A percentile compares a stretch with the other conserved stretches of the same genome.
Evolutionary conservation across 2,329 filamentous ascomycete species (phyloP).

Genomic region (Ampelomyces quisqualis): DNA sequence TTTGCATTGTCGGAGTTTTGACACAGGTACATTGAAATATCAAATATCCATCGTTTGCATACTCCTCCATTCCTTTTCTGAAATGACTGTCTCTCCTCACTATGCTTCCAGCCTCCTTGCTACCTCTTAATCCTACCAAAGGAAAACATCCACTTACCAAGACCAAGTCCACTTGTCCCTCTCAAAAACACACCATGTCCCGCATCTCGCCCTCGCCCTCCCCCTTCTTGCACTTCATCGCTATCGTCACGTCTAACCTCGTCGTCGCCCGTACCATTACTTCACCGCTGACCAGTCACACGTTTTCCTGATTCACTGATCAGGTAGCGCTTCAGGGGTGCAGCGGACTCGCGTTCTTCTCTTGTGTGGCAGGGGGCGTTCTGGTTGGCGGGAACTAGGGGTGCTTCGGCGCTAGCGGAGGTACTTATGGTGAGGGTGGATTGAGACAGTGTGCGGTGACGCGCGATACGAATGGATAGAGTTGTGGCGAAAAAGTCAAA

Average conservation of each 20-base stretch:
- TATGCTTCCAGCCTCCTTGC: not conserved
- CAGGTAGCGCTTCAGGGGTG: not conserved
- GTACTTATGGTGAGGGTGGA: not conserved
- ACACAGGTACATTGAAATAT: not conserved
- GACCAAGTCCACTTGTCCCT: constrained; percentile 11
- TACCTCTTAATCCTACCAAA: not conserved
- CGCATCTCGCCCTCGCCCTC: constrained; percentile 29
- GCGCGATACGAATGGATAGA: too few relatives aligned
- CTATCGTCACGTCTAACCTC: not conserved
- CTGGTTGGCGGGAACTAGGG: not conserved
- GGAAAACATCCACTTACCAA: constrained; percentile 17
- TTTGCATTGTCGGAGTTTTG: constrained; percentile 6
- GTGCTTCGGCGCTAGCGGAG: not conserved
- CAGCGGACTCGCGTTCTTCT: not conserved
- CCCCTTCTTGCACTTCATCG: not conserved
- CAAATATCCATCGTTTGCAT: not conserved
- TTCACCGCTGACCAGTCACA: not conserved
- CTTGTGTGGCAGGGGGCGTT: not conserved
- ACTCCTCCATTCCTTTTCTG: too few relatives aligned
- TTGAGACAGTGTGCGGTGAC: too few relatives aligned
- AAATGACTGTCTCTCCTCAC: not conserved
- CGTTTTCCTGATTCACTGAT: not conserved
- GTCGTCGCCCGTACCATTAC: too few relatives aligned
- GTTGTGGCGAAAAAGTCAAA: too few relatives aligned
- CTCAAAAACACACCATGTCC: constrained; percentile 27